Base-by-base conservation (phyloP, 2,329 filamentous ascomycete genomes). In the Fusarium scirpi region DNA sequence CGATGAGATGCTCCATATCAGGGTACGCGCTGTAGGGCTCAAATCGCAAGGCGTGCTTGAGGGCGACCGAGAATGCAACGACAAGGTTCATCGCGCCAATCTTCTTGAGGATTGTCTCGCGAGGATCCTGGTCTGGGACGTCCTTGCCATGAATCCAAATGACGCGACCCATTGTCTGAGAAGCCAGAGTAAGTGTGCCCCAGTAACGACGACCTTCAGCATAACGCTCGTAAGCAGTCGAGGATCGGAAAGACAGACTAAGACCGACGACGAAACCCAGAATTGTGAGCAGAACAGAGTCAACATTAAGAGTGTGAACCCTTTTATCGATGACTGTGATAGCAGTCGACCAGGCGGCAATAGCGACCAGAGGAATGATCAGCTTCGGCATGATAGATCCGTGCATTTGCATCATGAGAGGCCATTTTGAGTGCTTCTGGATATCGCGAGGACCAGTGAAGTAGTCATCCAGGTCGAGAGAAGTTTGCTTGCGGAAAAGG, bases 41-140 rank as follows among this genome's bases (percentile, higher is more conserved):
- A 78, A 95, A 95, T 32, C 93, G 92, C 32, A 97, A 87, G 74
- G 90, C 91, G 81, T 96, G 93, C 82, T 95, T 95, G 63, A 97
- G 84, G 3, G 93, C 82, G 20, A 92, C 85, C n/a, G 92, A 87
- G 74, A 92, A 96, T 4, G 92, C 91, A 29, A 93, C 86, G 68
- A 96, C 85, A 9, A 96, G 85, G 77, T 96, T 95, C 79, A 96
- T 87, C 9, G 89, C 89, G 18, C 90, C 90, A 83, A 93, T 77
- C 80, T 95, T 95, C 58, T 84, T 86, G 15, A 96, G 83, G 3
- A 94, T 75, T 70, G 91, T 90, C 45, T 91, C 85, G 74, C 93
- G 93, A 22, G 85, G 85, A 12, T 82, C 80, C 41, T 77, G 62
- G 34, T 62, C 83, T 58, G 47, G 87, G 82, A 30, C 85, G 83